A percentile compares a stretch with the other conserved stretches of the same genome.
Evolutionary conservation across 2,329 filamentous ascomycete genomes (phyloP).

Genomic region (Colletotrichum sojae): DNA sequence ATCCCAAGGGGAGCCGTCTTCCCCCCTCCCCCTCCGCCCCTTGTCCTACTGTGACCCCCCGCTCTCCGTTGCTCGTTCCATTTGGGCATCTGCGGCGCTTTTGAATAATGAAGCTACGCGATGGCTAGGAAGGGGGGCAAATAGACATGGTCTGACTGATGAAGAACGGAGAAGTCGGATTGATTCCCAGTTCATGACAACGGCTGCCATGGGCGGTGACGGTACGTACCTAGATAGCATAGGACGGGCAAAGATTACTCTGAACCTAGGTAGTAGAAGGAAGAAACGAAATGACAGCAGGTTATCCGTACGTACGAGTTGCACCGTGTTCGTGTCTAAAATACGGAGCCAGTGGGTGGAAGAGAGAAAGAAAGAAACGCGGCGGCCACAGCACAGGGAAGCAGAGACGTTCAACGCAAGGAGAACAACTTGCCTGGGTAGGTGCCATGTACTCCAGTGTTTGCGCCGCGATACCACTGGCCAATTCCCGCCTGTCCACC

Average conservation of each 20-base stretch:
- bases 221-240: too few species aligned
- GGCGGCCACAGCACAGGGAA: background rate
- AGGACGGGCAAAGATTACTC: too few species aligned
- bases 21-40: too few species aligned
- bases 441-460: background rate
- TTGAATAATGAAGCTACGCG: background rate
- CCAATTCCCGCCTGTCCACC: slow-evolving; percentile 2
- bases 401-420: slow-evolving; percentile 19
- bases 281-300: too few species aligned
- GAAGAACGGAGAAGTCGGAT: background rate
- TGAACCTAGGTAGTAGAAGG: too few species aligned
- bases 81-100: slow-evolving; percentile 2
- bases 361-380: slow-evolving; percentile 10
- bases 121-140: slow-evolving; percentile 17
- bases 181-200: background rate
- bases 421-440: background rate
- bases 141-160: slow-evolving; percentile 2
- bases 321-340: too few species aligned
- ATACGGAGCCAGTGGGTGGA: too few species aligned
- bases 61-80: background rate
- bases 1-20: slow-evolving; percentile 5
- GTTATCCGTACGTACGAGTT: too few species aligned
- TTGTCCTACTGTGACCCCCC: slow-evolving; percentile 13
- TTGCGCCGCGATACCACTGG: slow-evolving; percentile 17
- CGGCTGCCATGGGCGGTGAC: too few species aligned